Base-by-base conservation (phyloP, 345 rosid genomes). In the Rhizophora mangle region DNA sequence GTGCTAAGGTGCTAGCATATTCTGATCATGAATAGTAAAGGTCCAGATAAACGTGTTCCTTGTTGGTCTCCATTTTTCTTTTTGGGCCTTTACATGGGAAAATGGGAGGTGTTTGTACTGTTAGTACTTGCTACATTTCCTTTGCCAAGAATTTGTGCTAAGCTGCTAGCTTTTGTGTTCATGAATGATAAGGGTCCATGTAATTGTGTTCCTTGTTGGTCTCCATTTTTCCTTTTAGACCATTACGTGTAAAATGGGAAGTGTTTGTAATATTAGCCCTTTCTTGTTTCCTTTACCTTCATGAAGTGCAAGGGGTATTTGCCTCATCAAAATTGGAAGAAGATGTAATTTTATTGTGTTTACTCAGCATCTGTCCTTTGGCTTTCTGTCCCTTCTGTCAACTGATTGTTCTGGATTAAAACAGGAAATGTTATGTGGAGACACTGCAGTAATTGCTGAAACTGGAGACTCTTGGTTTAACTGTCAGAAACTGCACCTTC, bases 381-480 rank as follows among this genome's bases (percentile, higher is more conserved):
- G 21, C 0, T 21, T 22, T 9, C 2, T 26, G 18, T 47, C 19
- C 61, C 26, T 65, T 13, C 36, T 47, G 32, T 36, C 32, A 19
- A 59, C 34, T 76, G 5, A 64, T 68, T 26, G 1, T 2, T 54
- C 56, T 13, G 21, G 19, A 63, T 69, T 24, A 24, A 39, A 69
- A 67, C 74, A 88, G 93, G 85, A 65, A 43, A 74, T 88, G 82
- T 76, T 88, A 54, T 53, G 81, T 57, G 84, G 85, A 51, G 79
- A 82, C 36, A 68, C 73, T 65, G 91, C 94, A 32, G 85, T 88
- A 34, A 86, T 88, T 63, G 81, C 94, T 39, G 94, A 88, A 79
- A 88, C 94, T 26, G 94, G 94, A 54, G 93, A 88, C 64, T 88
- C 94, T 6, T 88, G 94, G 94, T 88, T 88, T 71, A 88, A 88